These are phyloP conservation scores for Candida bentonensis DNA, from an alignment of 805 yeast genomes.

Conservation along the genomic window DNA sequence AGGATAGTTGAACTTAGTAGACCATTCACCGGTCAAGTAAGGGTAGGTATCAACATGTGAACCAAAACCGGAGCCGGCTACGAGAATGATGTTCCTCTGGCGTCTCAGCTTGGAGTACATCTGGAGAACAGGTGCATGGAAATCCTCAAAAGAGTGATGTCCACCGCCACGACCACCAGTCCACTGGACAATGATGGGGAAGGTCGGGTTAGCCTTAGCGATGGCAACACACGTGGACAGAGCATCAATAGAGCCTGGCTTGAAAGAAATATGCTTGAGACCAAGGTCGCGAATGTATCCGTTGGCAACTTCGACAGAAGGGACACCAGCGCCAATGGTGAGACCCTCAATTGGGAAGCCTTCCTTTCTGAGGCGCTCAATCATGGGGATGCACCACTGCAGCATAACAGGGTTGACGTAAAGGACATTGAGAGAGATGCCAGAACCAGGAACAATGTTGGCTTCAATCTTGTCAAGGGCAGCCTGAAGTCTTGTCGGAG, in stretches of 20 bases:
- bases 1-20: conserved; percentile 74
- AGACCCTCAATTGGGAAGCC: conserved; percentile 95
- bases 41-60: conserved; percentile 95
- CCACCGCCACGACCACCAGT: conserved; percentile 99
- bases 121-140: conserved; percentile 93
- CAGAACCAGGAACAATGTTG: conserved; percentile 67
- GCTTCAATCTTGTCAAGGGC: conserved; percentile 67
- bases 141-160: conserved; percentile 97
- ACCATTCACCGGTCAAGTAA: conserved; percentile 95
- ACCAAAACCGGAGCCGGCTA: conserved; percentile 98
- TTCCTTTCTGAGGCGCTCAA: conserved; percentile 71
- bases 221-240: conserved; percentile 74
- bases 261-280: conserved; percentile 84
- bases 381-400: conserved; percentile 97
- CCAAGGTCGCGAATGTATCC: conserved; percentile 92
- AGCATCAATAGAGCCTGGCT: conserved; percentile 95
- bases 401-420: conserved; percentile 96
- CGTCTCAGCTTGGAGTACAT: conserved; percentile 93
- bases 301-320: conserved; percentile 90
- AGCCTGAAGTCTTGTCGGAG: conserved; percentile 49
- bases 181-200: conserved; percentile 98
- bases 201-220: conserved; percentile 88
- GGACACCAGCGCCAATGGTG: conserved; percentile 99
- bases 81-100: conserved; percentile 72
- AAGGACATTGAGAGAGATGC: conserved; percentile 82